Evolutionary conservation across 2,329 filamentous ascomycete species (phyloP).

Genomic region (Pyrenophora seminiperda): DNA sequence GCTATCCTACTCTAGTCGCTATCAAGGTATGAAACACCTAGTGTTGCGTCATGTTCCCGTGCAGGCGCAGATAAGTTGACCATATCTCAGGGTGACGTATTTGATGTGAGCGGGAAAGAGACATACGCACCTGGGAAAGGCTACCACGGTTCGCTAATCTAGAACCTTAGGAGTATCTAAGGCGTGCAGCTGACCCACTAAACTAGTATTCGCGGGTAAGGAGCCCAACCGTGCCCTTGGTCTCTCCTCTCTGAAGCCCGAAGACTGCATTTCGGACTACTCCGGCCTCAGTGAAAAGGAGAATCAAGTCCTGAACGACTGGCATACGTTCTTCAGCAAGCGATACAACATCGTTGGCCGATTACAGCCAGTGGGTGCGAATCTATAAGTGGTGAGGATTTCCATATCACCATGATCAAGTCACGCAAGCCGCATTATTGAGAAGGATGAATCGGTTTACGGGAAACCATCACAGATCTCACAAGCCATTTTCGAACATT

Average conservation of each 20-base stretch:
- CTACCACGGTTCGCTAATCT: conserved; percentile 74
- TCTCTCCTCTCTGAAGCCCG: conserved; percentile 80
- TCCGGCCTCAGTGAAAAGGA: conserved; percentile 82
- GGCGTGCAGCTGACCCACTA: conserved; percentile 7
- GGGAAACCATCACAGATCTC: too few relatives aligned
- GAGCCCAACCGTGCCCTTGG: conserved; percentile 93
- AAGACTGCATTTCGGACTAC: conserved; percentile 83
- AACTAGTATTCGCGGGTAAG: conserved; percentile 87
- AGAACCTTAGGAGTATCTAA: not conserved
- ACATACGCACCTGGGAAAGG: conserved; percentile 81
- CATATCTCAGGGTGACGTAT: conserved; percentile 76
- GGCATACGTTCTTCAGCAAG: conserved; percentile 96
- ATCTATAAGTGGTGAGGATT: conserved; percentile 21
- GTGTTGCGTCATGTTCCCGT: not conserved
- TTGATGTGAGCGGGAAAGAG: conserved; percentile 89
- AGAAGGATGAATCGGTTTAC: too few relatives aligned
- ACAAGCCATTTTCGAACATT: too few relatives aligned
- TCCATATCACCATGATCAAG: not conserved
- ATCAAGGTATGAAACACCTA: conserved; percentile 56
- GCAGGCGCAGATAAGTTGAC: conserved; percentile 11
- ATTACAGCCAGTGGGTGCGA: conserved; percentile 31
- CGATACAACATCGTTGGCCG: conserved; percentile 86
- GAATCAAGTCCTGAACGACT: conserved; percentile 83
- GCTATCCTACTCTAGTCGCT: conserved; percentile 63
- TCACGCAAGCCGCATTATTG: not conserved